Conservation (phyloP, 2,329 filamentous ascomycete species). For the Nemania sp. region DNA sequence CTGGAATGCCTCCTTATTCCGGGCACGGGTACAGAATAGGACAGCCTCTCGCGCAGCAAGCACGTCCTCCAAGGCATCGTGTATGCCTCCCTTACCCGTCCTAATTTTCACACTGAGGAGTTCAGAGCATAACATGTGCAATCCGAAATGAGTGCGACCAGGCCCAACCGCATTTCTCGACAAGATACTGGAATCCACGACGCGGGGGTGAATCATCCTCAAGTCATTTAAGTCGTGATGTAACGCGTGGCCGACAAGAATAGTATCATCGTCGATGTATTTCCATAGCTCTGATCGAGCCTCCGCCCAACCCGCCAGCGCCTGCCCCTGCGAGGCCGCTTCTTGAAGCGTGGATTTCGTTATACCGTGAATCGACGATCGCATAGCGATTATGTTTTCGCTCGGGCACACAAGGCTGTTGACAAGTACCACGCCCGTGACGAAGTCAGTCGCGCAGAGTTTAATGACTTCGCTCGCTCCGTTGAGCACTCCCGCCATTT, state of each 20-base stretch:
- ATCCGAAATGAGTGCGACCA: not conserved
- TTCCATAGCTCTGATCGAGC: constrained; percentile 8
- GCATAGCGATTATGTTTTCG: not conserved
- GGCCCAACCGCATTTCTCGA: not conserved
- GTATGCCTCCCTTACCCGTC: not conserved
- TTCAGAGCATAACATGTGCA: not conserved
- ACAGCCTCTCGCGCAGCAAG: constrained; percentile 3
- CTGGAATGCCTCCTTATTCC: not conserved
- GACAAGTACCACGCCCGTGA: constrained; percentile 4
- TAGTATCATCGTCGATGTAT: constrained; percentile 3
- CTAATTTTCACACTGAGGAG: not conserved
- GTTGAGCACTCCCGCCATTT: constrained; percentile 1
- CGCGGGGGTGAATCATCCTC: constrained; percentile 11
- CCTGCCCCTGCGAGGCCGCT: constrained; percentile 5
- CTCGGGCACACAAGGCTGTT: constrained; percentile 7
- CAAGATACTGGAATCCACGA: constrained; percentile 5
- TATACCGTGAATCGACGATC: constrained; percentile 1
- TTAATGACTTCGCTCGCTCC: constrained; percentile 1
- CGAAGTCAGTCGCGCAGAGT: constrained; percentile 4
- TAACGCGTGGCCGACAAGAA: constrained; percentile 4
- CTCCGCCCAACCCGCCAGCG: not conserved
- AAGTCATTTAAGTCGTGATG: constrained; percentile 2
- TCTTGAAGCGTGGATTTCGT: constrained; percentile 1
- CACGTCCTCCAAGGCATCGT: constrained; percentile 5
- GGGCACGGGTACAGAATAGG: constrained; percentile 5